A percentile compares a stretch with the other conserved stretches of the same genome.
Evolutionary conservation across 2,329 filamentous ascomycete genomes (phyloP).

Genomic region (Fusarium euwallaceae): DNA sequence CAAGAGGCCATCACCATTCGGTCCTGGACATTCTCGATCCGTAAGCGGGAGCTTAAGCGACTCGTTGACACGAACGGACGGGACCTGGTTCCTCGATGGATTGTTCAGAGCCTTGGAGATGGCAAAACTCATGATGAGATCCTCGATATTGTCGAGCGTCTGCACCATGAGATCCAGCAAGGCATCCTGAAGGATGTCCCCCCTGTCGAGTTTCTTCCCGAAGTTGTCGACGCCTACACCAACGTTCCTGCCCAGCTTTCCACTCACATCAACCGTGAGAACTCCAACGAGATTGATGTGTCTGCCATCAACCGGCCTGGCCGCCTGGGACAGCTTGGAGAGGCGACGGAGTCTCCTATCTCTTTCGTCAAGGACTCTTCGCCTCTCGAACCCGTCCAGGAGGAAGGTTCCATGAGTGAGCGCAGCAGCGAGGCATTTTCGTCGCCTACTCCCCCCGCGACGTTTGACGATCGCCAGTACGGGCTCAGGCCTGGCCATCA

Average conservation of each 20-base stretch:
- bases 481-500: constrained; percentile 10
- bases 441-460: constrained; percentile 30
- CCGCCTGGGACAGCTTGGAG: constrained; percentile 24
- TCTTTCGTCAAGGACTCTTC: constrained; percentile 44
- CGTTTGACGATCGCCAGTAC: constrained; percentile 24
- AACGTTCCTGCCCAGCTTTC: constrained; percentile 36
- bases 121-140: constrained; percentile 64
- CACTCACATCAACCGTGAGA: constrained; percentile 9
- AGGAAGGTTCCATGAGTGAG: constrained; percentile 34
- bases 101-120: constrained; percentile 59
- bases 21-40: constrained; percentile 71
- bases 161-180: constrained; percentile 60
- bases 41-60: constrained; percentile 74
- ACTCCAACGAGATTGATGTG: constrained; percentile 30
- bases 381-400: constrained; percentile 43
- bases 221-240: constrained; percentile 59
- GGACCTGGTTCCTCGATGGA: constrained; percentile 56
- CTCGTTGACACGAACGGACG: constrained; percentile 53
- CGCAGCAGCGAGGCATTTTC: constrained; percentile 22
- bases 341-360: constrained; percentile 36
- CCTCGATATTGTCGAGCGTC: constrained; percentile 59
- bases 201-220: constrained; percentile 71
- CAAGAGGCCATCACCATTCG: constrained; percentile 51
- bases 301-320: constrained; percentile 15
- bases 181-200: constrained; percentile 62